Evolutionary conservation across 768 basidiomycete genomes (phyloP), one percentile per base, ranked within the genome.

Genomic region (Lentinula sp.): DNA sequence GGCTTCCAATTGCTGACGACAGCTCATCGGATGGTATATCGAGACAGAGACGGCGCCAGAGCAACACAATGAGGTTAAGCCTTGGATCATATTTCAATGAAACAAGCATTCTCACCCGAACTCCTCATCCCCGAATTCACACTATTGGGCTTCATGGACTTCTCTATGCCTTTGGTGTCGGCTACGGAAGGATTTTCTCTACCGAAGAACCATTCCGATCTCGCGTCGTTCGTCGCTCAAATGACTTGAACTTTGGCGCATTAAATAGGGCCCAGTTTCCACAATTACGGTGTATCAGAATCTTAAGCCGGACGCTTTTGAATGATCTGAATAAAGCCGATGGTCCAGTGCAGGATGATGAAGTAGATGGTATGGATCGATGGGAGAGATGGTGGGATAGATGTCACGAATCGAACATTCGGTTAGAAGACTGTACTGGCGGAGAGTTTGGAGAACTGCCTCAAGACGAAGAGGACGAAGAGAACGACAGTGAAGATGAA

Each of bases 371-470:
- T 5, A 55, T 77, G 68, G 76, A 80, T 61, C 73, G 89, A 34
- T 91, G 88, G 84, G 84, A 85, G 64, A 73, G 78, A 51, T 91
- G 90, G 90, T 88, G 84, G 81, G 76, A 76, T 13, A 75, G 72
- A 65, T 87, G 83, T 63, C 63, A 73, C 0, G 63, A 65, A 18
- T 75, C 80, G 68, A 78, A 81, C 0, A 73, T 91, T 4, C 71
- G 85, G 46, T 68, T 92, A 54, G 89, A 92, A 71, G 90, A 92
- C 69, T 91, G 89, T 66, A 91, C 90, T 0, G 89, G 88, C 0
- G 82, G 75, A 11, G 65, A 76, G 56, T 71, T 92, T 40, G 90
- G 90, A 0, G 76, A 73, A 1, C 66, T 83, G 31, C 81, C 80
- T 7, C 66, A 70, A 42, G 73, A 74, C 46, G 75, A 74, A 10